Evolutionary conservation across 805 yeast genomes (phyloP).

Genomic region (Torulaspora maleeae): DNA sequence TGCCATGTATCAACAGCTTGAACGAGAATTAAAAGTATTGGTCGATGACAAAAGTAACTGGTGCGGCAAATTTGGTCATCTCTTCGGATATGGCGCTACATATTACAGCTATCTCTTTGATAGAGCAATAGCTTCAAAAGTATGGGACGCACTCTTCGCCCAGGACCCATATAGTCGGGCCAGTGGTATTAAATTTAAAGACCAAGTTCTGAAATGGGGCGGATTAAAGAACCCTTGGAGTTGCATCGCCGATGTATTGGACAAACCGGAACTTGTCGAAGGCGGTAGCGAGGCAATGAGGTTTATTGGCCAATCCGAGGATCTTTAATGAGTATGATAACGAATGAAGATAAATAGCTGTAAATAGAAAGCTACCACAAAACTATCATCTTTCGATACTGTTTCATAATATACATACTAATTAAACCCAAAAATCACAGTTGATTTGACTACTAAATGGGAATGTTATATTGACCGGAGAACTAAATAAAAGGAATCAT

Average conservation of each 20-base stretch:
- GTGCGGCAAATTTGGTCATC: slow-evolving; percentile 93
- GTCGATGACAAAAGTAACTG: slow-evolving; percentile 70
- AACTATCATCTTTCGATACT: background rate
- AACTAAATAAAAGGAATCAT: slow-evolving; percentile 3
- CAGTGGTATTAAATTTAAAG: slow-evolving; percentile 72
- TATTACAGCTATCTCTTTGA: slow-evolving; percentile 90
- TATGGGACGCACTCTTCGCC: slow-evolving; percentile 72
- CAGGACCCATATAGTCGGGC: slow-evolving; percentile 62
- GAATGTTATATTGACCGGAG: slow-evolving; percentile 4
- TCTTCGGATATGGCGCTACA: slow-evolving; percentile 89
- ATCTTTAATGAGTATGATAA: slow-evolving; percentile 12
- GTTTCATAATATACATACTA: slow-evolving; percentile 7
- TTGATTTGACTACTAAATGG: slow-evolving; percentile 1
- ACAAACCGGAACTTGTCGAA: slow-evolving; percentile 49
- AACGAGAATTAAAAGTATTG: slow-evolving; percentile 53
- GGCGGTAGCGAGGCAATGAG: slow-evolving; percentile 76
- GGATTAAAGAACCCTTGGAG: slow-evolving; percentile 89
- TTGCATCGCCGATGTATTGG: slow-evolving; percentile 75
- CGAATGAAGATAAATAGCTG: background rate
- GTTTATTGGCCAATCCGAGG: slow-evolving; percentile 38
- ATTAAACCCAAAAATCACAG: background rate
- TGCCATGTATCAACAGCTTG: slow-evolving; percentile 60
- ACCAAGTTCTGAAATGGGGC: slow-evolving; percentile 82
- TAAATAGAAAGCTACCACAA: background rate
- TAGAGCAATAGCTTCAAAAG: slow-evolving; percentile 82